Evolutionary conservation across 148 eudicot genomes (phyloP), one percentile per base, ranked within the genome.

Genomic region (Rhododendron griersonianum): DNA sequence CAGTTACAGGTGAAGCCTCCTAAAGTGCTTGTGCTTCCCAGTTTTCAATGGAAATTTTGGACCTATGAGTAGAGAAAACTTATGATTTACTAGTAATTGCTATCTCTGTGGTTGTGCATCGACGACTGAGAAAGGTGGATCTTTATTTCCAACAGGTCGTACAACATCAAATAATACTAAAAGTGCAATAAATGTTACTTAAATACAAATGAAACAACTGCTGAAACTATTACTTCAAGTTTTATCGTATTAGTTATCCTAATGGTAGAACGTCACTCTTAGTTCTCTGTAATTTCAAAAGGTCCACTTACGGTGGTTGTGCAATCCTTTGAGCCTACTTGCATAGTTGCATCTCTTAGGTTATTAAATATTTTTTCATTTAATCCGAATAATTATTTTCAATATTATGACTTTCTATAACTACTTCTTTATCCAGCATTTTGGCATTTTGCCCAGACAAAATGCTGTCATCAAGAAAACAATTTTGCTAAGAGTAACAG

Each of bases 1-100:
- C 96, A 92, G 88, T 89, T 95, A 69, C 99, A 97, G 99, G 98
- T 95, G 84, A 63, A 76, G 5, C 21, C 25, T 41, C 0, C 45
- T 50, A 13, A 7, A 23, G 59, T 33, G 78, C 86, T 25, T 37
- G 18, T 57, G 6, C 55, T 3, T 78, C 5, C 55, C 80, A 19
- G 10, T 33, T 21, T 48, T 73, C 50, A 53, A 81, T 4, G 18
- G 8, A 79, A 51, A 80, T 3, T n/a, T 55, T 57, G 23, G 44
- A 81, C 39, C 14, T 33, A 71, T 33, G 19, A 30, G 39, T 71
- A 13, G 14, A 71, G 18, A 71, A 5, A 45, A 80, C 63, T 80
- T 7, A 51, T 15, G 63, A 53, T n/a, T 50, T 35, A 55, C 30
- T 18, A 53, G 45, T 53, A 28, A 11, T 55, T 6, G 14, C 67